phyloP scores from a whole-genome alignment of 257 asterid genomes.

The Solanum tarapatanum region DNA sequence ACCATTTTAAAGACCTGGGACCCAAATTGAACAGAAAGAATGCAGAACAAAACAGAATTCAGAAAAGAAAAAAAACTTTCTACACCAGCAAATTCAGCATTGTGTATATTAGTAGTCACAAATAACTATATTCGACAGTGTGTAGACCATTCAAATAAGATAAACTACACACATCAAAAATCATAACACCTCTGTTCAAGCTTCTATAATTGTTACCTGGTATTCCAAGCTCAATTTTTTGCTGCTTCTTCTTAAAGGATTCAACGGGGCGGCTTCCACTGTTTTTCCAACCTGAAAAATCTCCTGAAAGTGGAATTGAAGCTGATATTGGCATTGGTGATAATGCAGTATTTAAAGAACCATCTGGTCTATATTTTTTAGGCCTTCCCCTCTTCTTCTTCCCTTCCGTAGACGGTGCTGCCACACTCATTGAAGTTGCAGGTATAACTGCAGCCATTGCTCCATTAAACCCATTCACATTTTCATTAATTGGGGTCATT shows the following conservation, averaged over 20 bases:
- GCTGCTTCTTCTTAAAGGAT: conserved; percentile 57
- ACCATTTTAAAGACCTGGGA: conserved; percentile 21
- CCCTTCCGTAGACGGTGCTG: conserved; percentile 12
- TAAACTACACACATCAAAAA: background rate
- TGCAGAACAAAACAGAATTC: conserved; percentile 17
- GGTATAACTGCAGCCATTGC: conserved; percentile 26
- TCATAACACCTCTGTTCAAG: background rate
- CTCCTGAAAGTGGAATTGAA: conserved; percentile 80
- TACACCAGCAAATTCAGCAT: conserved; percentile 30
- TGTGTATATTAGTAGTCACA: background rate
- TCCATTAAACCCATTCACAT: conserved; percentile 27
- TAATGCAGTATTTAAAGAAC: conserved; percentile 35
- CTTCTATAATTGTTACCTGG: conserved; percentile 29
- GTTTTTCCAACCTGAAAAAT: conserved; percentile 59
- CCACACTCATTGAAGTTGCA: conserved; percentile 9
- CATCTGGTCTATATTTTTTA: conserved; percentile 65
- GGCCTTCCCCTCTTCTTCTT: conserved; percentile 86
- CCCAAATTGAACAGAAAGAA: conserved; percentile 18
- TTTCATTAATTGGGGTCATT: conserved; percentile 43
- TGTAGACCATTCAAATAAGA: background rate
- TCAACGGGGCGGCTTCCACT: conserved; percentile 34
- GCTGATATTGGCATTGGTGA: conserved; percentile 98
- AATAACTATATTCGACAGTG: background rate
- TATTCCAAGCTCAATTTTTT: conserved; percentile 40
- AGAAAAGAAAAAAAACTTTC: conserved; percentile 5